These are phyloP conservation scores for Aureobasidium vineae DNA, from an alignment of 2,329 filamentous ascomycete genomes.

Conservation along the genomic window DNA sequence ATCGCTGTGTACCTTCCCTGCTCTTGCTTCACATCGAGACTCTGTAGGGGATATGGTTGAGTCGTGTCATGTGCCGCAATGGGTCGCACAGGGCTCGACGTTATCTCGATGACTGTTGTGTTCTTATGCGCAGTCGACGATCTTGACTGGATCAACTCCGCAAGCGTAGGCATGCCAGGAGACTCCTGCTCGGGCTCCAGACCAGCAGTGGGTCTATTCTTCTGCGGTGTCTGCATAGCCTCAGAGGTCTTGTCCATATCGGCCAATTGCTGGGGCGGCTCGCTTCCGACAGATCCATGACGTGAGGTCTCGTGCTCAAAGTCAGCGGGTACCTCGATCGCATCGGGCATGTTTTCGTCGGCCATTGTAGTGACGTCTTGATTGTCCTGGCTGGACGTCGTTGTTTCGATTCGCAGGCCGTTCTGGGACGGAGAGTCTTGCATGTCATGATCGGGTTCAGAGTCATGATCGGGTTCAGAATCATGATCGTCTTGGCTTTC, in stretches of 20 bases:
- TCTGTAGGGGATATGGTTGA: not conserved
- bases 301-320: not conserved
- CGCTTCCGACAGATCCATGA: not conserved
- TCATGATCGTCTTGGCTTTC: conserved; percentile 1
- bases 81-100: not conserved
- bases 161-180: conserved; percentile 1
- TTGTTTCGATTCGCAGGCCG: not conserved
- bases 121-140: not conserved
- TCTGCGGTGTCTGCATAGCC: not conserved
- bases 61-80: not conserved
- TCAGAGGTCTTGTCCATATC: not conserved
- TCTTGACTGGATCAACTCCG: not conserved
- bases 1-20: not conserved
- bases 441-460: not conserved
- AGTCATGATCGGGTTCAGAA: not conserved
- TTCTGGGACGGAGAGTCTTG: not conserved
- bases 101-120: not conserved
- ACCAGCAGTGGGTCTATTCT: not conserved
- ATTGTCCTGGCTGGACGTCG: not conserved
- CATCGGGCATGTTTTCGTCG: not conserved
- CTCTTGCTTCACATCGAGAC: not conserved
- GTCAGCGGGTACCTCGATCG: not conserved
- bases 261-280: not conserved
- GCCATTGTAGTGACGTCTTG: not conserved
- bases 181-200: not conserved